A percentile compares a stretch with the other conserved stretches of the same genome.
These are phyloP conservation scores for Raphanus sativus DNA, from an alignment of 345 rosid species.

Conservation along the genomic window DNA sequence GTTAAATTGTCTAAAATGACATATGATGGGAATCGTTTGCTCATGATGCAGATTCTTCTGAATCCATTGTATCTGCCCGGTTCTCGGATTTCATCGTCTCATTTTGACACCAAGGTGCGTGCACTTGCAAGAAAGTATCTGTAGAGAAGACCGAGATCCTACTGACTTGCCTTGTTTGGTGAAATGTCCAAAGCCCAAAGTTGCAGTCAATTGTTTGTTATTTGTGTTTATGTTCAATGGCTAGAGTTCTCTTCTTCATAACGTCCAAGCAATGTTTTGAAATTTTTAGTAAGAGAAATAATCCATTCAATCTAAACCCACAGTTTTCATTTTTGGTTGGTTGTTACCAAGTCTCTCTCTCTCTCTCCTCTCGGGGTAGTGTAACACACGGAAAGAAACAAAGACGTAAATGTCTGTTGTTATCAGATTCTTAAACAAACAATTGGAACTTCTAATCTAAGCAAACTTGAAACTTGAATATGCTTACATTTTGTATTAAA, in stretches of 20 bases:
- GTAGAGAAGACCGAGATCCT: conserved; percentile 31
- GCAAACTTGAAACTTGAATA: no score
- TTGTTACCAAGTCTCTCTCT: not conserved
- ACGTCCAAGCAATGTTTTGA: not conserved
- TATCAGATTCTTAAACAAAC: not conserved
- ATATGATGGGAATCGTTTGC: not conserved
- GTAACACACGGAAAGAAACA: not conserved
- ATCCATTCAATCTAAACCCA: not conserved
- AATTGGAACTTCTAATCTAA: not conserved
- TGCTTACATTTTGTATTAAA: not conserved
- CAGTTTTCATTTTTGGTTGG: not conserved
- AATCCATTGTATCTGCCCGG: conserved; percentile 92
- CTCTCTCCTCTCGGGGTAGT: not conserved
- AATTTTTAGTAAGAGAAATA: not conserved
- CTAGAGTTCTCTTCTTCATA: not conserved
- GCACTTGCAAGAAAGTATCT: conserved; percentile 89
- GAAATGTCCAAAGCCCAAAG: not conserved
- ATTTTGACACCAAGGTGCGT: conserved; percentile 91
- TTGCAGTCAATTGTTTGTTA: conserved; percentile 16
- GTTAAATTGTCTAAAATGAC: not conserved
- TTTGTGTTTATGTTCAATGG: not conserved
- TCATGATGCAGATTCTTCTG: conserved; percentile 62
- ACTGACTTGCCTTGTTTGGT: not conserved
- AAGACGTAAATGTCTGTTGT: not conserved
- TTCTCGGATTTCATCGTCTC: conserved; percentile 79